These are phyloP conservation scores for Aspergillus conjunctus DNA, from an alignment of 495 filamentous ascomycete species.

Conservation along the genomic window DNA sequence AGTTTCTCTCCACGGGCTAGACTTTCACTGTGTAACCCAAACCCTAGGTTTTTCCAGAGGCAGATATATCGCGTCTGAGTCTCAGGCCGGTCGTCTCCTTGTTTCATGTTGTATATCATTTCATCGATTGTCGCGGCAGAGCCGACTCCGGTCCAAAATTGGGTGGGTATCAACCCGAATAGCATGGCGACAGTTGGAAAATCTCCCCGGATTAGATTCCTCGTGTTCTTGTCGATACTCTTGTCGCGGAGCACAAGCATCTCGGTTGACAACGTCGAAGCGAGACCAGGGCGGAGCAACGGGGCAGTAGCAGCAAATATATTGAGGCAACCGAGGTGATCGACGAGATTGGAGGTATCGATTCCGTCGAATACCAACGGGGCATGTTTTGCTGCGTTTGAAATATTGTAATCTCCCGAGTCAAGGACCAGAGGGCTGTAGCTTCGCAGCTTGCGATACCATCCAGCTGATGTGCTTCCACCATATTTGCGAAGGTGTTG, in stretches of 20 bases:
- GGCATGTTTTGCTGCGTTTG: constrained; percentile 22
- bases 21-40: not conserved
- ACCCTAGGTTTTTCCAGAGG: not conserved
- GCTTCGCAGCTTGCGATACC: constrained; percentile 20
- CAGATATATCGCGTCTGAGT: not conserved
- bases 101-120: constrained; percentile 3
- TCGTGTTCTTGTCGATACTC: not conserved
- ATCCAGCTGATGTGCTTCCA: constrained; percentile 20
- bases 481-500: constrained; percentile 38
- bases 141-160: constrained; percentile 53
- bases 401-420: constrained; percentile 37
- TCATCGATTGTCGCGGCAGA: constrained; percentile 34
- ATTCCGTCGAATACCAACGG: constrained; percentile 57
- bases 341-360: constrained; percentile 57
- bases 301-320: constrained; percentile 50
- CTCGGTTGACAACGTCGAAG: constrained; percentile 51
- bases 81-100: not conserved
- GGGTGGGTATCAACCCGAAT: constrained; percentile 49
- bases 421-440: constrained; percentile 39
- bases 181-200: constrained; percentile 49
- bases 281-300: constrained; percentile 37
- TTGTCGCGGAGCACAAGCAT: constrained; percentile 25
- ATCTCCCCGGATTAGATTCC: constrained; percentile 43
- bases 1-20: not conserved
- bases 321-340: constrained; percentile 52